Evolutionary conservation across 441 rosid genomes (phyloP), one percentile per base, ranked within the genome.

Genomic region (Aleurites moluccanus): DNA sequence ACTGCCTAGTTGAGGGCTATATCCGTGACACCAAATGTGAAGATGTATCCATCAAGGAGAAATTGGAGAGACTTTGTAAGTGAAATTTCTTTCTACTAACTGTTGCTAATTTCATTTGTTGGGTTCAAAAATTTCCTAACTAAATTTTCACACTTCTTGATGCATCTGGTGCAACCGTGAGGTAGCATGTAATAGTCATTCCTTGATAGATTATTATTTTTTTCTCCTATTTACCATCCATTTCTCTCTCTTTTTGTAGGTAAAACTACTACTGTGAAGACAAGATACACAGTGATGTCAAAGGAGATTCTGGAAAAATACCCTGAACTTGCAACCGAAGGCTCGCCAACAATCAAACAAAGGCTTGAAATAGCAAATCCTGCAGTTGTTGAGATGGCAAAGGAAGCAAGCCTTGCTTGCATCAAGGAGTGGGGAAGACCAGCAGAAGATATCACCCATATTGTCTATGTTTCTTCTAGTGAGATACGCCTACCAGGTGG

Each of bases 181-280:
- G 52, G 11, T 15, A 50, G 61, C 52, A 23, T 44, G 28, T 10
- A 42, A 21, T 21, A 10, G 6, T 53, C 25, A n/a, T 44, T 44
- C 47, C 3, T 1, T 44, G 14, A 44, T 30, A 38, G 40, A 38
- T 44, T 10, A 0, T 44, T 44, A 0, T 44, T 10, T 55, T 56
- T 44, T 10, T 55, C 40, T 20, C 27, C 42, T 13, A 25, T 45
- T 61, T 16, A 62, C 42, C 42, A n/a, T 68, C 15, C n/a, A 10
- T 53, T 70, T 59, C 3, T 57, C 5, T 72, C 18, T 44, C 16
- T 80, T 73, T 77, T 80, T 72, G 44, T 67, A 94, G 97, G 97
- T 78, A 92, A 91, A 86, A 89, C 88, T 47, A 92, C 99, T 13
- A 94, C 99, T 0, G 97, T 94, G 86, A 91, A 92, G 89, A 92